These are phyloP conservation scores for Sarocladium strictum DNA, from an alignment of 2,329 filamentous ascomycete genomes.

Conservation along the genomic window DNA sequence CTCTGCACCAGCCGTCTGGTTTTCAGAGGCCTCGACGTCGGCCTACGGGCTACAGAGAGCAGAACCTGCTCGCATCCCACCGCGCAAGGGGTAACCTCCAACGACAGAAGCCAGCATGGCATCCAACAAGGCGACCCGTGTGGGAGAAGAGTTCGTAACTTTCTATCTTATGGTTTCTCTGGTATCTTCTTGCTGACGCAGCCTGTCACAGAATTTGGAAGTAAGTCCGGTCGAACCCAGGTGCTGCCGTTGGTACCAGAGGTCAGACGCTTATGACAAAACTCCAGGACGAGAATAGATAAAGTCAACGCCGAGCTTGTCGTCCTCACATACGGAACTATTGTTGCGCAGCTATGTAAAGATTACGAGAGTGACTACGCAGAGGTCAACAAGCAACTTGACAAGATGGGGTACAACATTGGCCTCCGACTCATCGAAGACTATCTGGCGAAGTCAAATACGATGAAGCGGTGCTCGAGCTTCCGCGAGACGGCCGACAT, in stretches of 20 bases:
- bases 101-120: conserved; percentile 37
- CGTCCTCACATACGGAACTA: conserved; percentile 94
- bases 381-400: conserved; percentile 95
- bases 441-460: conserved; percentile 92
- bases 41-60: not conserved
- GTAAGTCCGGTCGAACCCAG: conserved; percentile 42
- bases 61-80: conserved; percentile 9
- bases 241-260: conserved; percentile 11
- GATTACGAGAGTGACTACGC: conserved; percentile 92
- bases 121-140: conserved; percentile 53
- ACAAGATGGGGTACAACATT: conserved; percentile 99
- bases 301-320: conserved; percentile 98
- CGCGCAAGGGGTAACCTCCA: not conserved
- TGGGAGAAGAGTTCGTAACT: conserved; percentile 55
- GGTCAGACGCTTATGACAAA: conserved; percentile 20
- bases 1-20: no score
- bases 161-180: not conserved
- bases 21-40: not conserved
- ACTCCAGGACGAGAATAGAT: conserved; percentile 77
- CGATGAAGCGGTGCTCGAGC: conserved; percentile 80
- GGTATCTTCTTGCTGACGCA: conserved; percentile 9
- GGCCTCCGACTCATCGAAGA: conserved; percentile 93
- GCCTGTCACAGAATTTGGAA: conserved; percentile 71
- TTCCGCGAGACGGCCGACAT: conserved; percentile 96
- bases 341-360: conserved; percentile 92